phyloP scores from a whole-genome alignment of 768 basidiomycete species.

The Amyloporia xantha region DNA sequence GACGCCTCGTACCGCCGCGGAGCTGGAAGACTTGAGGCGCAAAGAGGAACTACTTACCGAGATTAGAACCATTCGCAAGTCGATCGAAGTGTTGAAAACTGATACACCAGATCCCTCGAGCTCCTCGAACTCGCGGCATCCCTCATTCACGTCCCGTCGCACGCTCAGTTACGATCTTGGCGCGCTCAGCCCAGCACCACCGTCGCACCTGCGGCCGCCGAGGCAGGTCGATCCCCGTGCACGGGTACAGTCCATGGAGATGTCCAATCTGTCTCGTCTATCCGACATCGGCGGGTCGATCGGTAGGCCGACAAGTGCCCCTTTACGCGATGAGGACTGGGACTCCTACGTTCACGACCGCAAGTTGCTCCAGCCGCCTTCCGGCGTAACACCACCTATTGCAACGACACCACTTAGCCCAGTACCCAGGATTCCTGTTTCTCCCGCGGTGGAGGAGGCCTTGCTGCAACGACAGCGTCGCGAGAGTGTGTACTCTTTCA shows the following conservation, averaged over 20 bases:
- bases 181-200: conserved; percentile 39
- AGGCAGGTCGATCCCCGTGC: conserved; percentile 61
- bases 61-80: conserved; percentile 73
- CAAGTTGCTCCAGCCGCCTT: conserved; percentile 77
- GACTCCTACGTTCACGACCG: conserved; percentile 81
- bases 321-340: conserved; percentile 78
- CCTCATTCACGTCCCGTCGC: conserved; percentile 60
- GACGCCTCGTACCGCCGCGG: conserved; percentile 29
- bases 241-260: conserved; percentile 69
- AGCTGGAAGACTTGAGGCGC: conserved; percentile 53
- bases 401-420: conserved; percentile 42
- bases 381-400: conserved; percentile 76
- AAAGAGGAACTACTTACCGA: conserved; percentile 70
- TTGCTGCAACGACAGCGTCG: conserved; percentile 62
- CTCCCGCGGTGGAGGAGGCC: conserved; percentile 72
- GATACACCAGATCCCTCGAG: conserved; percentile 60
- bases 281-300: conserved; percentile 45
- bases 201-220: conserved; percentile 63
- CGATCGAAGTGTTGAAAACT: conserved; percentile 68
- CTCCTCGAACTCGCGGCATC: conserved; percentile 45
- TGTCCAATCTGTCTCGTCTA: conserved; percentile 35
- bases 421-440: conserved; percentile 44
- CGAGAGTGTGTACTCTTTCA: conserved; percentile 55
- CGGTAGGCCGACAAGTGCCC: conserved; percentile 64
- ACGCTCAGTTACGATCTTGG: conserved; percentile 64